phyloP scores from a whole-genome alignment of 225 moss, liverwort and hornwort species.

The Ulota crispa region DNA sequence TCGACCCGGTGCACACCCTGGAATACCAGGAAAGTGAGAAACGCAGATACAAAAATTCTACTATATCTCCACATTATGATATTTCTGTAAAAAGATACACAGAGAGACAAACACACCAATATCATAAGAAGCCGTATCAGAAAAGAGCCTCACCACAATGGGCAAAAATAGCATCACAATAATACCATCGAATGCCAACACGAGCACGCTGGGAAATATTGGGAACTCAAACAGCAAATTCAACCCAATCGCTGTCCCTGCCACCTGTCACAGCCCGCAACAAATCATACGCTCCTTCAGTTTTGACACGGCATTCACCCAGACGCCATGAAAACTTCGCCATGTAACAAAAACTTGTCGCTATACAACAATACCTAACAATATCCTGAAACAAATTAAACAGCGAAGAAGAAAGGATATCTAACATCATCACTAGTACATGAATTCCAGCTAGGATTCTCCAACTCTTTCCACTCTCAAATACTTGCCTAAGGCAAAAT shows the following conservation, averaged over 20 bases:
- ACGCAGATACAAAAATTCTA: neutral
- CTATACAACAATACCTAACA: neutral
- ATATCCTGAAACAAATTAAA: neutral
- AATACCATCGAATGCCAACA: slow-evolving; percentile 64
- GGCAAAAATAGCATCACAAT: slow-evolving; percentile 60
- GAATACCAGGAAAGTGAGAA: neutral
- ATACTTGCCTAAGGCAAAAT: neutral
- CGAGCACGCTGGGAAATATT: slow-evolving; percentile 61
- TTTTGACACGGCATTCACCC: neutral
- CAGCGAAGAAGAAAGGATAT: neutral
- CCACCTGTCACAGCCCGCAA: slow-evolving; percentile 60
- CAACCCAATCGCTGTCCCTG: slow-evolving; percentile 80
- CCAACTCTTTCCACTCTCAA: neutral
- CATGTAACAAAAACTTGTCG: neutral
- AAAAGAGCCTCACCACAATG: slow-evolving; percentile 56
- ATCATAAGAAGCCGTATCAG: slow-evolving; percentile 38
- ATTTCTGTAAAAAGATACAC: neutral
- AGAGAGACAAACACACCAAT: neutral
- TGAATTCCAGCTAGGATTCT: neutral
- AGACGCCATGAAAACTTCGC: neutral
- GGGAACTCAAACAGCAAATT: slow-evolving; percentile 66
- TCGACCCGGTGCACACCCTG: slow-evolving; percentile 69
- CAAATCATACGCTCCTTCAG: neutral
- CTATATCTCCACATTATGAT: neutral
- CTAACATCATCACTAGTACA: neutral